These are phyloP conservation scores for Phylloporus scabripes DNA, from an alignment of 768 basidiomycete species.

Conservation along the genomic window DNA sequence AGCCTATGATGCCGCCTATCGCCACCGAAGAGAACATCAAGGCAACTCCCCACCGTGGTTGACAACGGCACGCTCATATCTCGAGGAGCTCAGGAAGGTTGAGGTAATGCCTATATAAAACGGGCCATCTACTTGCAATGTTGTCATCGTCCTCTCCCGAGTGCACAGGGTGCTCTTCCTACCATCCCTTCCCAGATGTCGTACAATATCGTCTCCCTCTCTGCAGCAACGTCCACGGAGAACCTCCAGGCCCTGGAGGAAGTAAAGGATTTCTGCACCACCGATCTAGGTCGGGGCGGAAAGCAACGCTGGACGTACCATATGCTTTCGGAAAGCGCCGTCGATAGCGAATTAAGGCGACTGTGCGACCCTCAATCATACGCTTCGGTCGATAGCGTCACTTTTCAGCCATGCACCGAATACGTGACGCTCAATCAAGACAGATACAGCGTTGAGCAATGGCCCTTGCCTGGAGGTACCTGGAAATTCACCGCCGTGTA, in stretches of 20 bases:
- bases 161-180: background rate
- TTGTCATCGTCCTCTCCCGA: slow-evolving; percentile 10
- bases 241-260: slow-evolving; percentile 47
- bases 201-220: slow-evolving; percentile 38
- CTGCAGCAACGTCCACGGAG: slow-evolving; percentile 42
- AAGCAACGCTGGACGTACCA: slow-evolving; percentile 51
- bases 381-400: slow-evolving; percentile 34
- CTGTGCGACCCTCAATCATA: slow-evolving; percentile 34
- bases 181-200: slow-evolving; percentile 14
- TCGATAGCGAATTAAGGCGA: slow-evolving; percentile 37
- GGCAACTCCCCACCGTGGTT: slow-evolving; percentile 10
- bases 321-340: slow-evolving; percentile 35
- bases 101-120: slow-evolving; percentile 20
- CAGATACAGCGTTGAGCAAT: slow-evolving; percentile 36
- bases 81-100: slow-evolving; percentile 8
- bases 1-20: slow-evolving; percentile 21
- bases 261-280: slow-evolving; percentile 46
- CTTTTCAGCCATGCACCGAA: slow-evolving; percentile 39
- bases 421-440: slow-evolving; percentile 38
- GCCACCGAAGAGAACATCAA: slow-evolving; percentile 17
- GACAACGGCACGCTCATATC: slow-evolving; percentile 11
- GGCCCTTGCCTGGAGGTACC: slow-evolving; percentile 36
- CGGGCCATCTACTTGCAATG: slow-evolving; percentile 9
- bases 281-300: slow-evolving; percentile 51
- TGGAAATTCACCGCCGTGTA: slow-evolving; percentile 45